Conservation (phyloP, 148 eudicot species). For the Spergularia bocconei region DNA sequence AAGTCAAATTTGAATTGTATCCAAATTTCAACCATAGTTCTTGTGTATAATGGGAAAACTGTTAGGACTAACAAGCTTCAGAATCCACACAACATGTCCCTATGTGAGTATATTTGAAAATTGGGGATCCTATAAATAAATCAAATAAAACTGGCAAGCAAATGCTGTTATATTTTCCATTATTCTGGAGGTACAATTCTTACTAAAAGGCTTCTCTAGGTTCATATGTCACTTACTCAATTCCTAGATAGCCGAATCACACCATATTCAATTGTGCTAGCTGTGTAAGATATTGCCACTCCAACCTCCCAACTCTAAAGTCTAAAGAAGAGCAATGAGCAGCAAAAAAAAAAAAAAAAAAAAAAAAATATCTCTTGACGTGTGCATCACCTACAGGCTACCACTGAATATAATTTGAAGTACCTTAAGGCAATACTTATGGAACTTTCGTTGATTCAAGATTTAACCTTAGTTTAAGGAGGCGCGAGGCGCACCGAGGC, state of each 20-base stretch:
- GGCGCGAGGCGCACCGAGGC: too few relatives aligned
- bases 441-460: too few relatives aligned
- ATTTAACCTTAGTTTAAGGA: too few relatives aligned
- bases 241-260: background rate
- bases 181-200: too few relatives aligned
- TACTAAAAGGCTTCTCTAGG: too few relatives aligned
- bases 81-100: too few relatives aligned
- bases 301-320: background rate
- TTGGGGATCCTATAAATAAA: too few relatives aligned
- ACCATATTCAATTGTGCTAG: background rate
- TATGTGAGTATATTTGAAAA: too few relatives aligned
- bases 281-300: background rate
- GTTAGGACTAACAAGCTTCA: background rate
- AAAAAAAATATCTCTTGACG: background rate
- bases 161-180: too few relatives aligned
- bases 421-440: too few relatives aligned
- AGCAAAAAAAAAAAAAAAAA: background rate
- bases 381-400: background rate
- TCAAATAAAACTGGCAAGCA: too few relatives aligned
- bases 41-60: background rate
- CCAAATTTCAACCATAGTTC: background rate
- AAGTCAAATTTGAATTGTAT: background rate
- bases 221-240: too few relatives aligned
- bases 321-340: background rate
- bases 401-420: background rate